Base-by-base conservation (phyloP, 2,329 filamentous ascomycete genomes). In the Paracamarosporium sp. region DNA sequence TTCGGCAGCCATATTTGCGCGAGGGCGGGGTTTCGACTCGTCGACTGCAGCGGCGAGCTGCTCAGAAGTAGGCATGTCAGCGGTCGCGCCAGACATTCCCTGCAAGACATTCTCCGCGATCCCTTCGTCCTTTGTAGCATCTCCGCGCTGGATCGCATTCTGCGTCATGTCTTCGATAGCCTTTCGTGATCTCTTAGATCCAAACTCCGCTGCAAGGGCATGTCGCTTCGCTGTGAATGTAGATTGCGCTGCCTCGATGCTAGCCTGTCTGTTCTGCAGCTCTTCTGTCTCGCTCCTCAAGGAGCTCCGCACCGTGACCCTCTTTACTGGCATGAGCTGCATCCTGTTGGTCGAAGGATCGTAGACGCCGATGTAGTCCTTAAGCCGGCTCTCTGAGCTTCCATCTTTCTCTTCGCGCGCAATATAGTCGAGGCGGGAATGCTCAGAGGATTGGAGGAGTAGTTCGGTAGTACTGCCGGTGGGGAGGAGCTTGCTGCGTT, bases 171-270 rank as follows among this genome's bases (percentile, higher is more conserved):
- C 85, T 27, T 84, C 82, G 65, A 95, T 87, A 1, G 87, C 89
- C 79, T 93, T 94, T 82, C 88, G 90, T 22, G 91, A 90, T 78
- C 93, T 94, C 80, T 91, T 93, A 25, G 91, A 94, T 74, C 92
- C 92, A 69, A 96, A 96, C 30, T 89, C 87, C 67, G 90, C 84
- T 38, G 90, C 90, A 12, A 96, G 86, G 2, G 88, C 86, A 66
- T 87, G 88, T 65, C 86, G 86, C 70, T 85, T 85, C 27, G 89
- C 85, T 67, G 84, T 79, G 68, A 84, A 84, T 43, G 63, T 76
- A 55, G 55, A 67, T 57, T 65, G 71, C 8, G 59, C 65, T 11
- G 67, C 69, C 1, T 73, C 69, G 5, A 68, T 44, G n/a, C 57
- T 53, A 15, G 67, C 72, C 33, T 70, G 65, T 60, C 74, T 69